Base-by-base conservation (phyloP, 2,329 filamentous ascomycete species). In the Cladosporium sp. region DNA sequence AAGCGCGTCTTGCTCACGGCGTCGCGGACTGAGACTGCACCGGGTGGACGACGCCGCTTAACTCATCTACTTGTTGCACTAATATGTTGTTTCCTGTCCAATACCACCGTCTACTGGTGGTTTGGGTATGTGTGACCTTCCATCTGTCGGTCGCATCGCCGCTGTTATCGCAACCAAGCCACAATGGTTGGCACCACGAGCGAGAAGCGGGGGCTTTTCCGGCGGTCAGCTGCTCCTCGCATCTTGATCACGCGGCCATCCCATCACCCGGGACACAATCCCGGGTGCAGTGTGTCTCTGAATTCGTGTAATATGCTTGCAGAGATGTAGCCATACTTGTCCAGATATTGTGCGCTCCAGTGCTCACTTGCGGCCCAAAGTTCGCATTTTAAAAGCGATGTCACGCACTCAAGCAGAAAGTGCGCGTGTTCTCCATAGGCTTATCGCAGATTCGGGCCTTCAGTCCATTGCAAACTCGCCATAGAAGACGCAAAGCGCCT, bases 401-500 rank as follows among this genome's bases (percentile, higher is more conserved):
- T 48, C 42, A 22, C 42, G 42, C 42, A 45, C 22, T 15, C 42
- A 32, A 32, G 28, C 28, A 10, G 9, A 2, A 10, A 32, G 28
- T 32, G 24, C 42, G 42, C 42, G 42, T 25, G 24, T 36, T 50
- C 35, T 50, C 32, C 32, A 36, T 19, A 32, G 19, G 17, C 2
- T 53, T 24, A n/a, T 17, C 39, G 35, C 34, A 37, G 15, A 17
- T 3, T 37, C 20, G 28, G 32, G 10, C 12, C 12, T 40, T 63
- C 61, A 61, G 10, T 62, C 56, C 49, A 64, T 51, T n/a, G 47
- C 66, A 55, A 82, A 83, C 10, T 76, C 73, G 4, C 83, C 83
- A 63, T 82, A 81, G 64, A 80, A 86, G 20, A 80, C 78, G 71
- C 83, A 85, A 25, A 86, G 69, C 20, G 83, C 83, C 74, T 97